Evolutionary conservation across 2,329 filamentous ascomycete genomes (phyloP), one percentile per base, ranked within the genome.

Genomic region (Fusarium tuaranense): DNA sequence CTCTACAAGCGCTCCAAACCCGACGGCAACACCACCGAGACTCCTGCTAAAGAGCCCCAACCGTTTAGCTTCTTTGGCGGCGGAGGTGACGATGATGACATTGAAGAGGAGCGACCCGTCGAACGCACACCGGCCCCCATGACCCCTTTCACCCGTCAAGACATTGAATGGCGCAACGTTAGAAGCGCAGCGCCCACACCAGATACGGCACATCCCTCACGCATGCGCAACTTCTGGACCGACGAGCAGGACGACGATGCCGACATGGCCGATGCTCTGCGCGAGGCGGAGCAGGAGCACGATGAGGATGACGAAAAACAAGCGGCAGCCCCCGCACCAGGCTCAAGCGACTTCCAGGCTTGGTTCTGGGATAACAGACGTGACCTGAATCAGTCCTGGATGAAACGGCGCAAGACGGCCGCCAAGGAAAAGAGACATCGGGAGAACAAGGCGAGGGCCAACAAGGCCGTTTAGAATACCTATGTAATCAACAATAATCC

Each of bases 161-260:
- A 98, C 75, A 86, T 96, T 34, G 92, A 94, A 76, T 91, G 87
- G 84, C 90, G 95, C 71, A 90, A 89, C 61, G 81, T 94, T n/a
- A 90, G 97, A 66, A 98, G 95, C 80, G 95, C 95, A 7, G 97
- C 97, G 3, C 97, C 97, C 0, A 99, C 97, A 0, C 97, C 97
- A 0, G 97, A 99, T 80, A 98, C 97, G 0, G 95, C 95, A 2
- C 91, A 95, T 69, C 91, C 94, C 2, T 91, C 87, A 46, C 90
- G 91, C 32, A 88, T 86, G 67, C 92, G 92, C 79, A 86, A 87
- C 72, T 86, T 92, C 30, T 91, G 89, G 87, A 88, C 10, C 83
- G 86, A 13, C 83, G 80, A 81, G 1, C 80, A 81, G 3, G 81
- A 82, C 1, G 81, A 87, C 5, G 74, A 72, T 2, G 80, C 80